A percentile compares a stretch with the other conserved stretches of the same genome.
phyloP scores from a whole-genome alignment of 2,329 filamentous ascomycete genomes.

The Periglandula ipomoeae region DNA sequence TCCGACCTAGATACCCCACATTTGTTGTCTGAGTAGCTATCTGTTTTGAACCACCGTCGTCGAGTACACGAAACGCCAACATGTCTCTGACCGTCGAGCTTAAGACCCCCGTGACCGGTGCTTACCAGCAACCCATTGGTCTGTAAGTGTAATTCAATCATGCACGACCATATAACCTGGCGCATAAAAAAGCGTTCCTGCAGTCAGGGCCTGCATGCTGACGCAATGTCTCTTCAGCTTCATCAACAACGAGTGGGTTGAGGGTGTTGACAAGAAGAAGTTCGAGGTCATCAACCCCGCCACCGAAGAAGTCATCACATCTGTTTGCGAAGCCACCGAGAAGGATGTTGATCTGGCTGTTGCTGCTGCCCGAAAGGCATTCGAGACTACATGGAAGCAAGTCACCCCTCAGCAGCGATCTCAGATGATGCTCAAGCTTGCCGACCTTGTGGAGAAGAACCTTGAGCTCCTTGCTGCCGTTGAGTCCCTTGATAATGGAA shows the following conservation, averaged over 20 bases:
- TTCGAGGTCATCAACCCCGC: slow-evolving; percentile 89
- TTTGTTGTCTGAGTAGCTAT: neutral
- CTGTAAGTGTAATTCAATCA: slow-evolving; percentile 36
- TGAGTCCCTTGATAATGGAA: slow-evolving; percentile 84
- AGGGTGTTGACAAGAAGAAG: slow-evolving; percentile 72
- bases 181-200: neutral
- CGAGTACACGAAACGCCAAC: slow-evolving; percentile 11
- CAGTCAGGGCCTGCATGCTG: neutral
- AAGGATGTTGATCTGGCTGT: slow-evolving; percentile 80
- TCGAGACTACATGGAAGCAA: slow-evolving; percentile 62
- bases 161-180: neutral
- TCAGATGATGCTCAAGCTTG: slow-evolving; percentile 63
- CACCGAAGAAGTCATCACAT: slow-evolving; percentile 75
- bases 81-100: slow-evolving; percentile 50
- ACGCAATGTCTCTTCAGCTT: slow-evolving; percentile 41
- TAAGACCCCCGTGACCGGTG: slow-evolving; percentile 57
- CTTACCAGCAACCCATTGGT: slow-evolving; percentile 51
- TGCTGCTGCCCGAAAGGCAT: slow-evolving; percentile 74
- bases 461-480: slow-evolving; percentile 66
- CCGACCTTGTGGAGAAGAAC: slow-evolving; percentile 73
- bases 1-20: neutral
- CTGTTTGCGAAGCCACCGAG: slow-evolving; percentile 76
- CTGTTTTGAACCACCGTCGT: neutral
- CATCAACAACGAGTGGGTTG: slow-evolving; percentile 88
- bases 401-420: slow-evolving; percentile 64